Evolutionary conservation across 2,329 filamentous ascomycete genomes (phyloP).

Genomic region (Orbilia quercus): DNA sequence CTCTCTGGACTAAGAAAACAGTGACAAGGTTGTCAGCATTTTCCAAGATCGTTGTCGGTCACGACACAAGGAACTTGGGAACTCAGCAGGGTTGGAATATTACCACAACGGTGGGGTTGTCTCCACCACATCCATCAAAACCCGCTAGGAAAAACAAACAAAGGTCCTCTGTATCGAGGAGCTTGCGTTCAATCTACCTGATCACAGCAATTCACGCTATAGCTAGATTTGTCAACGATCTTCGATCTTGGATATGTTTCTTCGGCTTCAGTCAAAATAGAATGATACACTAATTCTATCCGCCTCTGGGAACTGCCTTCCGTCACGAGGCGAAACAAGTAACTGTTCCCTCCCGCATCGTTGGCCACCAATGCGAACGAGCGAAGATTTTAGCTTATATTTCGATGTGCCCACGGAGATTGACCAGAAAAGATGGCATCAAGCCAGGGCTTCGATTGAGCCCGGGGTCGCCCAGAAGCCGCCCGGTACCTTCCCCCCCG

Average conservation of each 20-base stretch:
- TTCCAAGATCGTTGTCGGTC: too few relatives aligned
- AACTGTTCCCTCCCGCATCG: slow-evolving; percentile 39
- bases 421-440: slow-evolving; percentile 15
- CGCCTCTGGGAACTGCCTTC: slow-evolving; percentile 25
- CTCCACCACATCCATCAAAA: slow-evolving; percentile 19
- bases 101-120: slow-evolving; percentile 20
- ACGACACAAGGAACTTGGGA: slow-evolving; percentile 5
- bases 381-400: neutral
- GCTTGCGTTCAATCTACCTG: slow-evolving; percentile 20
- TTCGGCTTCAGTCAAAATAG: slow-evolving; percentile 17
- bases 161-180: slow-evolving; percentile 43
- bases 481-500: slow-evolving; percentile 11
- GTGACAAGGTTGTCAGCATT: too few relatives aligned
- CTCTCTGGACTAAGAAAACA: slow-evolving; percentile 7
- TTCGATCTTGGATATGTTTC: slow-evolving; percentile 43
- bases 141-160: slow-evolving; percentile 12
- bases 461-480: slow-evolving; percentile 1
- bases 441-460: slow-evolving; percentile 22
- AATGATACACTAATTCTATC: slow-evolving; percentile 18
- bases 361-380: slow-evolving; percentile 38
- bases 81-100: slow-evolving; percentile 13
- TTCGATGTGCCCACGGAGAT: neutral
- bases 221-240: slow-evolving; percentile 33
- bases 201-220: slow-evolving; percentile 23
- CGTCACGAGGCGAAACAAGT: slow-evolving; percentile 53